Evolutionary conservation across 2,329 filamentous ascomycete genomes (phyloP).

Genomic region (Nakataea oryzae): DNA sequence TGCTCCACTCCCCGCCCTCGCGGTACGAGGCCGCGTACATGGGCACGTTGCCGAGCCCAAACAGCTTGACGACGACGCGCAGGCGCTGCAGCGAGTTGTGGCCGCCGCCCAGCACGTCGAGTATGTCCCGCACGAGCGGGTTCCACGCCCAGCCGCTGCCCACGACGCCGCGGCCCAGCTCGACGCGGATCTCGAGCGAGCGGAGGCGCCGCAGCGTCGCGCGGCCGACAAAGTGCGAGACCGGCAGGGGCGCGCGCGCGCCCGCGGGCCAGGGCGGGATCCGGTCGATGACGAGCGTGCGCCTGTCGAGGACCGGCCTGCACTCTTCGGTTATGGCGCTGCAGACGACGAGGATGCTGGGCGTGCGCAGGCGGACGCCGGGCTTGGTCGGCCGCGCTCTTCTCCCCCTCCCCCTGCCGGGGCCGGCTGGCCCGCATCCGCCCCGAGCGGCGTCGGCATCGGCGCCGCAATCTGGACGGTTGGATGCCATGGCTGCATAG

Average conservation of each 20-base stretch:
- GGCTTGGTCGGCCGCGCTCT: conserved; percentile 5
- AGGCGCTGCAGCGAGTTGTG: conserved; percentile 17
- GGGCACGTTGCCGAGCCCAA: conserved; percentile 5
- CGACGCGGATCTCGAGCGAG: conserved; percentile 19
- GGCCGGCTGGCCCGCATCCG: not conserved
- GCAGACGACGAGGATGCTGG: conserved; percentile 23
- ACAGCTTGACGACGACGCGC: conserved; percentile 19
- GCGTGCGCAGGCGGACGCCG: conserved; percentile 12
- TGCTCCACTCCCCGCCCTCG: not conserved
- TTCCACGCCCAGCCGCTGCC: conserved; percentile 18
- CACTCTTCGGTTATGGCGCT: conserved; percentile 21
- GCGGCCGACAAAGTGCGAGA: conserved; percentile 18
- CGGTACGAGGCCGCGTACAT: not conserved
- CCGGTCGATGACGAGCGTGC: conserved; percentile 20
- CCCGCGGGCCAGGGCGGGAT: conserved; percentile 22
- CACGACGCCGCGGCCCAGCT: conserved; percentile 16
- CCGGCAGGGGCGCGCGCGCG: conserved; percentile 11
- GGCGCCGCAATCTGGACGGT: not conserved
- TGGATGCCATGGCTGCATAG: conserved; percentile 14
- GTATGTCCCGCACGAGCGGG: conserved; percentile 14
- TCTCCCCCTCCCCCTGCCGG: not conserved
- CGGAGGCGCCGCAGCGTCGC: conserved; percentile 20
- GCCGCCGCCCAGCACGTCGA: conserved; percentile 13
- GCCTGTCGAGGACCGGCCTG: conserved; percentile 15
- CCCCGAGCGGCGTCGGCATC: not conserved